Evolutionary conservation across 2,329 filamentous ascomycete species (phyloP), one percentile per base, ranked within the genome.

Genomic region (Polytolypa hystricis): DNA sequence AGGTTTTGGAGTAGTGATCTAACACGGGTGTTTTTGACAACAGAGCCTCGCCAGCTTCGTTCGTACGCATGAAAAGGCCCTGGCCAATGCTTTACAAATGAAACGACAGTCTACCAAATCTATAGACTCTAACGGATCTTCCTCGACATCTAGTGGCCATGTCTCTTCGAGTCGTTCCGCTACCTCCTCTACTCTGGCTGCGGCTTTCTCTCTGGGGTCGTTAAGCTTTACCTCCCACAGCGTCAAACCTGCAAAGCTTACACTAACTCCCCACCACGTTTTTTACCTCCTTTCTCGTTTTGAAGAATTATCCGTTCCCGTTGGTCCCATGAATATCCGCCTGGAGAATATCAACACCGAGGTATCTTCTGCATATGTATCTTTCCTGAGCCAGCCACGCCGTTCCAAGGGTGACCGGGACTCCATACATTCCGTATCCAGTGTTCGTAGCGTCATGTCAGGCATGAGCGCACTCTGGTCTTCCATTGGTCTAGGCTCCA

Each of bases 201-300:
- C 84, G 6, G 86, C 89, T 30, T 71, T 96, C 35, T 94, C 91
- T 9, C 76, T 94, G 39, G 85, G 87, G 33, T 77, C 84, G 32
- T 68, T 95, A 44, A 85, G 71, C 53, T 91, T 96, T 57, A 77
- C 84, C 31, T 93, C 87, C 4, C 81, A 85, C 51, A 81, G 68
- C 50, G 74, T 86, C 54, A 95, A 93, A 65, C 84, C 87, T 14
- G 84, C 84, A 27, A 94, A 93, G 64, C 69, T 98, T 47, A 86
- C 86, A 26, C 71, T 98, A 45, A 96, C 91, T 9, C 84, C 91
- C 14, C 91, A 98, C 55, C 91, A 98, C 58, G 76, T 98, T 19
- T 96, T 94, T 67, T 98, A 94, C 58, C 74, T 98, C 20, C 74
- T 98, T 37, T 94, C 86, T 39, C 84, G 86, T 38, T 95, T 96